Base-by-base conservation (phyloP, 306 rosid species). In the Mimosa pudica region DNA sequence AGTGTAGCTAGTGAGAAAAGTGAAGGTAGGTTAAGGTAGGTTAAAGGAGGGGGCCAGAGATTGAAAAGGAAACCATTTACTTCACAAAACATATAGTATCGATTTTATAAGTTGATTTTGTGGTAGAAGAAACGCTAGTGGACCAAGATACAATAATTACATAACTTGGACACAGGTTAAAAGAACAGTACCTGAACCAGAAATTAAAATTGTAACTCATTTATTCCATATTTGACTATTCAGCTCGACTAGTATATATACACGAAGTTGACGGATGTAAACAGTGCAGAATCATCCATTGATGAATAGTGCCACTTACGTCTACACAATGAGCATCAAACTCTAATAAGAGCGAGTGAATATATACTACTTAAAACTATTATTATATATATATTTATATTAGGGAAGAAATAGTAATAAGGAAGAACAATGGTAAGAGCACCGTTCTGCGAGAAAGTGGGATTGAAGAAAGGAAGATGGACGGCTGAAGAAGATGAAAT, bases 381-480 rank as follows among this genome's bases (percentile, higher is more conserved):
- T 38, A 54, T 1, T 49, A 17, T 17, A 54, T 17, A 55, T n/a
- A n/a, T 32, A 30, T 1, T 30, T 10, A 30, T 30, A 62, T 62
- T 4, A 33, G 2, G 32, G 68, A 62, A 62, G 67, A 62, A 62
- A 32, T 2, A 24, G 30, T 24, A 24, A 24, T 24, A 24, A 24
- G 33, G 42, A 11, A 62, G 42, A 30, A 30, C 1, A 62, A 51
- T 90, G 97, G 98, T 90, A 52, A 92, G 92, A 85, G 87, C 97
- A 52, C 96, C 96, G 13, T 94, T 94, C 60, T 92, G 98, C 77
- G 96, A 85, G 85, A 94, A 90, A 57, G 82, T 88, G n/a, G 97
- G 98, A 74, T 45, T 94, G 77, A 94, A 88, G 86, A 92, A 82
- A 84, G 97, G 97, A 78, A 88, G 97, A 79, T 94, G 98, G 97